Evolutionary conservation across 2,329 filamentous ascomycete genomes (phyloP).

Genomic region (Mycogone perniciosa): DNA sequence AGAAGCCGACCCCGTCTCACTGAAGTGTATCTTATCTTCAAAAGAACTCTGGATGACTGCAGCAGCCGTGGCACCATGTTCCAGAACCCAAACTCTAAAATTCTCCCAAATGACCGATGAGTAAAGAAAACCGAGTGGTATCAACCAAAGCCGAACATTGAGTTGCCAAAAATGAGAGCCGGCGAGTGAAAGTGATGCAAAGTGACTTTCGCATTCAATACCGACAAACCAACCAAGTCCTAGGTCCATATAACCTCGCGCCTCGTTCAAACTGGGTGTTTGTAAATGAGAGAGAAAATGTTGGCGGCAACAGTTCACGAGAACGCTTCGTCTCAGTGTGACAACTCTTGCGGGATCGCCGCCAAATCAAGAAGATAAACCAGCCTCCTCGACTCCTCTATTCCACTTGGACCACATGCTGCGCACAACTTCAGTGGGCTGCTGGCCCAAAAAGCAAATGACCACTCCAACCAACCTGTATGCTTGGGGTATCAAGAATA

Average conservation of each 20-base stretch:
- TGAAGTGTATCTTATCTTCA: too few relatives aligned
- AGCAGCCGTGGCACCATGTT: background rate
- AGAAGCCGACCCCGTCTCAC: background rate
- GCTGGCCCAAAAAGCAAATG: constrained; percentile 25
- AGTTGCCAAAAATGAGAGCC: constrained; percentile 5
- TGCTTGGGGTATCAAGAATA: constrained; percentile 29
- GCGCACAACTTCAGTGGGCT: constrained; percentile 26
- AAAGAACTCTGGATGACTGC: too few relatives aligned
- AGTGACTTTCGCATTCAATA: constrained; percentile 5
- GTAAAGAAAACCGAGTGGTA: constrained; percentile 13
- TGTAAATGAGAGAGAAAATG: background rate
- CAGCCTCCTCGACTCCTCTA: constrained; percentile 33
- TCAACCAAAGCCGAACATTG: constrained; percentile 10
- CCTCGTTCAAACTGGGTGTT: constrained; percentile 6
- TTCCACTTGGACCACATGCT: constrained; percentile 30
- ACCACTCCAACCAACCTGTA: constrained; percentile 29
- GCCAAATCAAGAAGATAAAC: background rate
- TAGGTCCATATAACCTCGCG: constrained; percentile 3
- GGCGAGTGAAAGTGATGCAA: constrained; percentile 7
- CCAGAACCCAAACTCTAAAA: background rate
- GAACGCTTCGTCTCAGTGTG: background rate
- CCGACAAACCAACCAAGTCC: constrained; percentile 5
- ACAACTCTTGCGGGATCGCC: background rate
- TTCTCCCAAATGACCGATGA: background rate
- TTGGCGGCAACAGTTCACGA: background rate